Evolutionary conservation across 2,329 filamentous ascomycete genomes (phyloP).

Genomic region (Colletotrichum tofieldiae): DNA sequence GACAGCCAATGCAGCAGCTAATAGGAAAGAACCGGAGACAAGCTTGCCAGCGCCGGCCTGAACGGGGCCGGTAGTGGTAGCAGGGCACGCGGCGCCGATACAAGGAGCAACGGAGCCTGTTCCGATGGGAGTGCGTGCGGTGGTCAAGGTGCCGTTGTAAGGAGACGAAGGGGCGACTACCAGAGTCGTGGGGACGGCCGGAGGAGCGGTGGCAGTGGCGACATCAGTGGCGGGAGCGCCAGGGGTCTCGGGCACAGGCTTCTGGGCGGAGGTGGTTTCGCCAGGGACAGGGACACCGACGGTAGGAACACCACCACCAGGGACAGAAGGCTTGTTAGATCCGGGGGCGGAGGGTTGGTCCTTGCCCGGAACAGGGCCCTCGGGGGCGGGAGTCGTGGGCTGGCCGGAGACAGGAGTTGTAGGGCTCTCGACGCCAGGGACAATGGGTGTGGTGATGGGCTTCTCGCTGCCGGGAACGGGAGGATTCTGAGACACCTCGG

Average conservation of each 20-base stretch:
- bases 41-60: conserved; percentile 33
- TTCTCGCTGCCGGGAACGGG: conserved; percentile 15
- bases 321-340: conserved; percentile 12
- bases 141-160: conserved; percentile 33
- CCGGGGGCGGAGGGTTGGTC: conserved; percentile 55
- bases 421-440: conserved; percentile 16
- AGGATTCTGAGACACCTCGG: conserved; percentile 34
- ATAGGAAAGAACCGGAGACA: conserved; percentile 1
- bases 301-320: not conserved
- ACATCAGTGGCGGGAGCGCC: not conserved
- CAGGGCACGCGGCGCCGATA: conserved; percentile 33
- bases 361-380: conserved; percentile 56
- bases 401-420: conserved; percentile 47
- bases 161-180: conserved; percentile 30
- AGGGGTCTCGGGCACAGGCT: conserved; percentile 22
- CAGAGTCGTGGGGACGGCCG: conserved; percentile 29
- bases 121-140: conserved; percentile 20
- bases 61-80: conserved; percentile 36
- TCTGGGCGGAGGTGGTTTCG: conserved; percentile 12
- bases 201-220: not conserved
- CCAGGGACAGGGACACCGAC: conserved; percentile 3
- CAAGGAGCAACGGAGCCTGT: conserved; percentile 24
- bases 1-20: conserved; percentile 27
- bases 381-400: conserved; percentile 51
- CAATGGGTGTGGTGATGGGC: conserved; percentile 9